Base-by-base conservation (phyloP, 257 asterid genomes). In the Ballota nigra region DNA sequence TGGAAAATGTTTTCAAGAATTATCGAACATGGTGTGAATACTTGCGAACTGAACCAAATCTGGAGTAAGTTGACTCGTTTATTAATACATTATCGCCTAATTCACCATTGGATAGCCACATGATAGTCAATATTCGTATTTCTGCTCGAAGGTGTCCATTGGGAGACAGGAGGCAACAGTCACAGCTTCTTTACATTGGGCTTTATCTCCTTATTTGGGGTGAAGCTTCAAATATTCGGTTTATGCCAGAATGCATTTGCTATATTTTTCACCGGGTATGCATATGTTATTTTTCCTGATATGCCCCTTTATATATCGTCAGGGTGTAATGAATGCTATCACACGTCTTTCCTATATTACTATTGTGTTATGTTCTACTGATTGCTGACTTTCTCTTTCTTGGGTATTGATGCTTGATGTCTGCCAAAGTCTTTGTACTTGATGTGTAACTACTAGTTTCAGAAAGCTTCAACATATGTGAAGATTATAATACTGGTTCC, bases 161-260 rank as follows among this genome's bases (percentile, higher is more conserved):
- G 67, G 85, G 78, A 57, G 81, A 84, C 64, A 82, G 86, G 79
- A 78, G 86, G 89, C 92, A 82, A 74, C 99, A 94, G 79, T 79
- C 86, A 36, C 92, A 89, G 85, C 97, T 95, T 81, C 98, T 95
- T 55, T 91, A 95, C 87, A 87, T 91, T 76, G 97, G 85, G 60
- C 96, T 95, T 58, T 95, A 91, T 89, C 97, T 95, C 77, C 96
- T 95, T 77, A 91, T 95, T 53, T 95, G 99, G 99, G 98, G 99
- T 16, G 99, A 95, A 91, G 98, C 98, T 80, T 95, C 99, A 69
- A 95, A 95, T 70, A 80, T 95, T 69, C 96, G 99, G 18, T 95
- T 95, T 74, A 95, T 95, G 99, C 99, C 99, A 18, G 99, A 95
- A 72, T 95, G 99, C 85, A 64, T 95, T 53, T 95, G 99, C 89